Percentiles rank a stretch among this genome's conserved stretches.
These are phyloP conservation scores for Scheffersomyces cryptocercus DNA, from an alignment of 1,139 yeast genomes.

Conservation along the genomic window DNA sequence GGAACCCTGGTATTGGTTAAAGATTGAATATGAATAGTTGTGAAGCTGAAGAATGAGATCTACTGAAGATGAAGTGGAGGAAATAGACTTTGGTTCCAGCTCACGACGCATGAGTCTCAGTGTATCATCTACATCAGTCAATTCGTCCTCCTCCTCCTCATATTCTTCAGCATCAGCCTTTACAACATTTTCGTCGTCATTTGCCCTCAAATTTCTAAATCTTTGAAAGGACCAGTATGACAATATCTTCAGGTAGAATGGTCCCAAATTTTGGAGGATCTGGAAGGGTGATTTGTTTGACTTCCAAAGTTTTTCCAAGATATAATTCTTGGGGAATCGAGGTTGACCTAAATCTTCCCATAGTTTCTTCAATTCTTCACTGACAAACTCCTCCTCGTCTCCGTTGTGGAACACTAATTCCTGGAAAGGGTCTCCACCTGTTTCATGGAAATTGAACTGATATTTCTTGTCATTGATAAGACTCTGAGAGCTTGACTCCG, in stretches of 20 bases:
- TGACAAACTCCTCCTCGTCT: conserved; percentile 14
- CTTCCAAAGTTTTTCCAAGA: conserved; percentile 39
- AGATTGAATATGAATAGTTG: conserved; percentile 43
- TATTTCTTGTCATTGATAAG: conserved; percentile 32
- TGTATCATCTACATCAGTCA: background rate
- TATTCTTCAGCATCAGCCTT: background rate
- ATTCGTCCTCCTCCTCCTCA: background rate
- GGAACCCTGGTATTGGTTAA: conserved; percentile 46
- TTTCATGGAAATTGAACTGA: conserved; percentile 36
- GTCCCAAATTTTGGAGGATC: conserved; percentile 39
- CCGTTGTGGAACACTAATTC: conserved; percentile 13
- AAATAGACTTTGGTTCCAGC: background rate
- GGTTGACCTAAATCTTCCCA: conserved; percentile 44
- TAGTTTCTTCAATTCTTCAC: conserved; percentile 23
- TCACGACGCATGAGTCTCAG: background rate
- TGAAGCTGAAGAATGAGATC: conserved; percentile 40
- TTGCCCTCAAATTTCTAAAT: conserved; percentile 31
- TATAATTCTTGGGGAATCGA: conserved; percentile 36
- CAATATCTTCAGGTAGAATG: conserved; percentile 41
- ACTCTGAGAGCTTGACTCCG: conserved; percentile 41
- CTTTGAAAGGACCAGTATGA: conserved; percentile 47
- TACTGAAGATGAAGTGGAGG: conserved; percentile 1
- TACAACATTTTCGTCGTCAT: conserved; percentile 7
- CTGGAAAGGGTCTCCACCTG: conserved; percentile 14
- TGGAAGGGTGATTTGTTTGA: conserved; percentile 44